Base-by-base conservation (phyloP, 176 grass and related monocot species). In the Puya raimondii region DNA sequence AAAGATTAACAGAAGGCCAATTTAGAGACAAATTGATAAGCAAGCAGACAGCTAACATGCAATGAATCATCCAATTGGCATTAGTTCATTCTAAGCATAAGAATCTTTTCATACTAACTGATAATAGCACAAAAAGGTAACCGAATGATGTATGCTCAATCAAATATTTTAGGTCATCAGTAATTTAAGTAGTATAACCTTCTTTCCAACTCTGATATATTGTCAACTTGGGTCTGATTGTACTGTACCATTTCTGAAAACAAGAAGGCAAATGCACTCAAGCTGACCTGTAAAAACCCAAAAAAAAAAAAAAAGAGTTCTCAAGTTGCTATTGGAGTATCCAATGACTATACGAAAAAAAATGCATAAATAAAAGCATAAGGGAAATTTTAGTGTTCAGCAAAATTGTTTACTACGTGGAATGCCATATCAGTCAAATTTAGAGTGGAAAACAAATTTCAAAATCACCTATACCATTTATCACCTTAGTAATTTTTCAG, bases 191-290 rank as follows among this genome's bases (percentile, higher is more conserved):
- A 59, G 4, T 10, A 22, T 21, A 78, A 91, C 89, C 94, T 97
- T 78, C 89, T 83, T 80, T 97, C 94, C 71, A 97, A 74, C 58
- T 97, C 94, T 66, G 86, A 80, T 82, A 97, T 97, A 75, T 92
- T 97, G 72, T 97, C 94, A 77, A 97, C 94, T 80, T 92, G 89
- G 26, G 89, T 97, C 87, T 97, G 94, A 63, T 90, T 92, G 86
- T 92, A 97, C 64, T 97, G 94, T 70, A 97, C 94, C 75, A 92
- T 29, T 69, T 97, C 94, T 16, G 94, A 97, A 72, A 97, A 97
- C 84, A 97, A 77, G 79, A 97, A 97, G 48, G 94, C 84, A 77
- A 97, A 97, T 75, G 89, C 94, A 77, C 94, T 97, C 81, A 97
- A 74, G 86, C 89, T 92, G 65, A 97, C 94, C 94, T 97, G 52